Conservation (phyloP, 2,329 filamentous ascomycete genomes). For the Microcyclosporella mali region DNA sequence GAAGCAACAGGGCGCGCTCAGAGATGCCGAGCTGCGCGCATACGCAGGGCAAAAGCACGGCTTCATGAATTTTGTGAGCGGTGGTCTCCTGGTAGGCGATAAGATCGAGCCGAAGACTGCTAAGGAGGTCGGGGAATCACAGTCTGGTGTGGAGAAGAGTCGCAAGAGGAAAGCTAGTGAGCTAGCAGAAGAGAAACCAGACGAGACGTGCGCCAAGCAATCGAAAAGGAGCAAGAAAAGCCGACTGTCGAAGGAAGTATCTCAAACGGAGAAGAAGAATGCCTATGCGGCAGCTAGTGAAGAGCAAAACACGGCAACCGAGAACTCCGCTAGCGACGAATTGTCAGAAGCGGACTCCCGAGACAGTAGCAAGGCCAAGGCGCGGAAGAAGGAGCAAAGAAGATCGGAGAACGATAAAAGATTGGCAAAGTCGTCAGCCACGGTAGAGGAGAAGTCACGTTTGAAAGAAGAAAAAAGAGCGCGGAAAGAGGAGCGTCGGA, state of each 20-base stretch:
- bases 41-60: constrained; percentile 74
- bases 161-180: constrained; percentile 28
- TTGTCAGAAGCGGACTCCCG: constrained; percentile 14
- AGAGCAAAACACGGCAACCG: not conserved
- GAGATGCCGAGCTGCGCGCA: constrained; percentile 64
- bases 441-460: constrained; percentile 25
- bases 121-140: constrained; percentile 42
- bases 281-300: constrained; percentile 2
- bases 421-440: constrained; percentile 13
- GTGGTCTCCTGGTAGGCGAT: constrained; percentile 64
- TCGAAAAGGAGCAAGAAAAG: constrained; percentile 25
- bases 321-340: not conserved
- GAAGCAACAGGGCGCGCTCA: constrained; percentile 61
- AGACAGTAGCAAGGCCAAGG: constrained; percentile 35
- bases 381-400: constrained; percentile 31
- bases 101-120: constrained; percentile 41
- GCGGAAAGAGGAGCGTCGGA: constrained; percentile 40
- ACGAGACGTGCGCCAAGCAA: constrained; percentile 23
- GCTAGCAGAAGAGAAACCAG: constrained; percentile 3
- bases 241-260: not conserved
- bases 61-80: constrained; percentile 76
- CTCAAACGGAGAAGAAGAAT: not conserved
- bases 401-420: constrained; percentile 14
- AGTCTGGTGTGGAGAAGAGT: constrained; percentile 19
- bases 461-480: constrained; percentile 43